Percentiles rank a stretch among this genome's conserved stretches.
phyloP scores from a whole-genome alignment of 1,284 basidiomycete genomes.

The Agaricales sp. region DNA sequence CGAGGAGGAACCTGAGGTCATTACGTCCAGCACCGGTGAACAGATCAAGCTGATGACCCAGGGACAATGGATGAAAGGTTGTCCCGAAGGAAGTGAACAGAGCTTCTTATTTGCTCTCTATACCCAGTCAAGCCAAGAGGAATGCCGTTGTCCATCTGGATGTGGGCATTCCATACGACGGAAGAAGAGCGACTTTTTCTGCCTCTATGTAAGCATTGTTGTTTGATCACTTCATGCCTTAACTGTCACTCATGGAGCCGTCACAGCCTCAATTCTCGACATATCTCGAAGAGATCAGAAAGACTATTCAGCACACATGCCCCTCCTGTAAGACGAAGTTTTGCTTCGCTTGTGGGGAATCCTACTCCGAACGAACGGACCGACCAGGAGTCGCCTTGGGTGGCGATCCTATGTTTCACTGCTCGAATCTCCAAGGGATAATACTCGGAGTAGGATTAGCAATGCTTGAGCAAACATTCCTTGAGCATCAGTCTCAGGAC shows the following conservation, averaged over 20 bases:
- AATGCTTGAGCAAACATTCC: conserved; percentile 64
- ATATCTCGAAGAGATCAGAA: conserved; percentile 57
- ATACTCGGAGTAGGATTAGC: conserved; percentile 78
- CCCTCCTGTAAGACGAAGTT: conserved; percentile 52
- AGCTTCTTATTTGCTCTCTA: conserved; percentile 81
- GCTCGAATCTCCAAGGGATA: conserved; percentile 77
- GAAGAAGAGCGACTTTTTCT: conserved; percentile 70
- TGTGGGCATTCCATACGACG: conserved; percentile 55
- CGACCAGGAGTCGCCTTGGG: conserved; percentile 27
- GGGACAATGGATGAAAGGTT: conserved; percentile 95
- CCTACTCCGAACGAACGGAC: conserved; percentile 27
- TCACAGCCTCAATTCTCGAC: conserved; percentile 56
- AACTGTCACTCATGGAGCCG: conserved; percentile 9
- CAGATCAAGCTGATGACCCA: conserved; percentile 65
- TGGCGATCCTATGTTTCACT: conserved; percentile 70
- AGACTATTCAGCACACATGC: conserved; percentile 51
- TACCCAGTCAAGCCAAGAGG: conserved; percentile 53
- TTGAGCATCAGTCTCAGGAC: conserved; percentile 40
- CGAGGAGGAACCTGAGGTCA: conserved; percentile 62
- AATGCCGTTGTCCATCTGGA: conserved; percentile 59
- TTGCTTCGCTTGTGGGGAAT: conserved; percentile 82
- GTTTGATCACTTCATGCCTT: neutral
- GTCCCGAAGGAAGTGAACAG: conserved; percentile 87
- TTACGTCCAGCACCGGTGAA: conserved; percentile 23
- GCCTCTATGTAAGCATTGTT: conserved; percentile 56